Evolutionary conservation across 164 flowering plant species (phyloP).

Genomic region (Macadamia integrifolia): DNA sequence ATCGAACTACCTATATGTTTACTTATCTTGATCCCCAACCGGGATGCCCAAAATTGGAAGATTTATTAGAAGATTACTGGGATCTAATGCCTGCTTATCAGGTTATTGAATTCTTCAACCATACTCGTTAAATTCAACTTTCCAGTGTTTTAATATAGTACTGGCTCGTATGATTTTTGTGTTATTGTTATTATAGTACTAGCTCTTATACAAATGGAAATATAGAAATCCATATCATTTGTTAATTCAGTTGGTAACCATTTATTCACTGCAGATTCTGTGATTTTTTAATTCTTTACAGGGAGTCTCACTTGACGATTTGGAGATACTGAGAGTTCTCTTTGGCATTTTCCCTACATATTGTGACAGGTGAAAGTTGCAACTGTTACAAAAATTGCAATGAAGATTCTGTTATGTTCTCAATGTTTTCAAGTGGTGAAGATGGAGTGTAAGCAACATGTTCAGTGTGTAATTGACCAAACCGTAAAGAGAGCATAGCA

Average conservation of each 20-base stretch:
- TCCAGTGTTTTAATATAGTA: not conserved
- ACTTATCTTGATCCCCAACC: conserved; percentile 79
- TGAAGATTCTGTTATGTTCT: not conserved
- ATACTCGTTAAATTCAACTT: not conserved
- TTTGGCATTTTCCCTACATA: conserved; percentile 93
- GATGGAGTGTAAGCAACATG: not conserved
- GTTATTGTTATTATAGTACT: too few relatives aligned
- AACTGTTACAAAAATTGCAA: not conserved
- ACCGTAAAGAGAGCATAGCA: too few relatives aligned
- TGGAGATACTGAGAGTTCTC: conserved; percentile 71
- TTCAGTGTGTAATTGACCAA: not conserved
- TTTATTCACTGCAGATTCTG: not conserved
- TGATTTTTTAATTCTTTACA: conserved; percentile 13
- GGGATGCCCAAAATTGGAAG: conserved; percentile 75
- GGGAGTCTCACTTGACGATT: conserved; percentile 70
- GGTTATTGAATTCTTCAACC: conserved; percentile 30
- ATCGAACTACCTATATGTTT: conserved; percentile 96
- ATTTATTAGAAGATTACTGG: conserved; percentile 85
- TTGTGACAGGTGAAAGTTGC: conserved; percentile 58
- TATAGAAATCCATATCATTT: too few relatives aligned
- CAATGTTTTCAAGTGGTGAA: not conserved
- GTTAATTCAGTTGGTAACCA: not conserved
- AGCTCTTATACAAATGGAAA: too few relatives aligned
- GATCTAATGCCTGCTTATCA: conserved; percentile 88
- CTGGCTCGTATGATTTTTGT: not conserved